Conservation (phyloP, 352 stramenopile genomes). For the Phytopythium aichiense region DNA sequence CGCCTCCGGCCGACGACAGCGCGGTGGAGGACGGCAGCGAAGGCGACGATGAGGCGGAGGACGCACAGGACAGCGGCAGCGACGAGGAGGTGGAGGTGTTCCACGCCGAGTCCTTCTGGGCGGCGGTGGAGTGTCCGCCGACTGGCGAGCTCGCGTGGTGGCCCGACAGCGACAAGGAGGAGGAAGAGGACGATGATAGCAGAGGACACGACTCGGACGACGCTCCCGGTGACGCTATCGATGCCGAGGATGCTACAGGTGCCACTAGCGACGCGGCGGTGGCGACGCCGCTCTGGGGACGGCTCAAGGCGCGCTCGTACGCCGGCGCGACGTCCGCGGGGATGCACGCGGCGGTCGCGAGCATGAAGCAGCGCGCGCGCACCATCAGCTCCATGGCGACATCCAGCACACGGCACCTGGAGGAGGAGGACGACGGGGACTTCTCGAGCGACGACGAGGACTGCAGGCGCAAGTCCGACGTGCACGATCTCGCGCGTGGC, state of each 20-base stretch:
- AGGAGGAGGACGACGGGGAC: slow-evolving; percentile 36
- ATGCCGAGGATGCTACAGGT: background rate
- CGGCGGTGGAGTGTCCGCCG: slow-evolving; percentile 7
- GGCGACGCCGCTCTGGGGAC: slow-evolving; percentile 12
- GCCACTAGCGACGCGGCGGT: background rate
- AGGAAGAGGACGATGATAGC: slow-evolving; percentile 6
- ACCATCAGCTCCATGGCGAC: slow-evolving; percentile 13
- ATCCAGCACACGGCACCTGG: slow-evolving; percentile 3
- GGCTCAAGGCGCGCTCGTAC: slow-evolving; percentile 40
- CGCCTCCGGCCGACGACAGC: background rate
- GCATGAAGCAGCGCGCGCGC: slow-evolving; percentile 27
- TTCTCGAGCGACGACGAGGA: slow-evolving; percentile 64
- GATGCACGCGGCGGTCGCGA: slow-evolving; percentile 21
- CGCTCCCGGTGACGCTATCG: background rate
- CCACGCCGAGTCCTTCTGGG: slow-evolving; percentile 19
- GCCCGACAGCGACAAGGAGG: slow-evolving; percentile 11
- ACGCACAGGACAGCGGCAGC: background rate
- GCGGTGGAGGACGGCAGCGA: slow-evolving; percentile 11
- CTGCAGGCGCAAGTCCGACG: slow-evolving; percentile 21
- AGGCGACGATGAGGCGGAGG: background rate
- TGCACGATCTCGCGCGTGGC: slow-evolving; percentile 9
- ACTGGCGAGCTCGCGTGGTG: slow-evolving; percentile 2
- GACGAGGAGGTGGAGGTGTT: slow-evolving; percentile 11
- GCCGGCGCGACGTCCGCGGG: slow-evolving; percentile 23
- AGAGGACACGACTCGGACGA: background rate